phyloP scores from a whole-genome alignment of 352 stramenopile species.

The Halophytophthora polymorphica region DNA sequence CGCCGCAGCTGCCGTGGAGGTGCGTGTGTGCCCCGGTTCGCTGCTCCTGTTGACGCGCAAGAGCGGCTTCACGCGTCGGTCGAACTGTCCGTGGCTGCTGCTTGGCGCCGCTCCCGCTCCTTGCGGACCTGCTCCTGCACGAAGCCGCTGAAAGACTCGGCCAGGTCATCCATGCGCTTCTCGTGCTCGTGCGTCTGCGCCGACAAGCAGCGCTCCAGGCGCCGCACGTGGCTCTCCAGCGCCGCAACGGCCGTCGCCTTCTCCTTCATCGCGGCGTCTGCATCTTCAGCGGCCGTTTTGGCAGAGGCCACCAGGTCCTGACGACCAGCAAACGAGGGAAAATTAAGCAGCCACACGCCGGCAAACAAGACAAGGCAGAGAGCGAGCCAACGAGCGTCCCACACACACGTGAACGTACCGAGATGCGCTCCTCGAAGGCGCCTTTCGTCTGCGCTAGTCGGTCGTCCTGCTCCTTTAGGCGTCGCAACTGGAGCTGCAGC shows the following conservation, averaged over 20 bases:
- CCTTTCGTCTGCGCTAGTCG: slow-evolving; percentile 32
- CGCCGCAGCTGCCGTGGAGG: too few relatives aligned
- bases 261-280: slow-evolving; percentile 23
- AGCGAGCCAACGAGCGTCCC: neutral
- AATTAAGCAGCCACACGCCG: neutral
- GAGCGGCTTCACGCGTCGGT: slow-evolving; percentile 4
- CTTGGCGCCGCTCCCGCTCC: slow-evolving; percentile 38
- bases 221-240: slow-evolving; percentile 42
- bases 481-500: slow-evolving; percentile 29
- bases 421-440: slow-evolving; percentile 47
- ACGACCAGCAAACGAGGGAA: neutral
- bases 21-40: too few relatives aligned
- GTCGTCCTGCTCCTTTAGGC: slow-evolving; percentile 39
- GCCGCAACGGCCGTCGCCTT: slow-evolving; percentile 25
- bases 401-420: too few relatives aligned
- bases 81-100: neutral
- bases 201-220: slow-evolving; percentile 37
- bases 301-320: slow-evolving; percentile 23
- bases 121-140: slow-evolving; percentile 52
- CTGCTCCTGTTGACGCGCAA: neutral
- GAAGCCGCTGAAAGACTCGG: slow-evolving; percentile 48
- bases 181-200: slow-evolving; percentile 50
- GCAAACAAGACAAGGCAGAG: neutral
- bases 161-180: slow-evolving; percentile 48
- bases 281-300: slow-evolving; percentile 28